Base-by-base conservation (phyloP, 805 yeast species). In the Lipomyces yamadae region DNA sequence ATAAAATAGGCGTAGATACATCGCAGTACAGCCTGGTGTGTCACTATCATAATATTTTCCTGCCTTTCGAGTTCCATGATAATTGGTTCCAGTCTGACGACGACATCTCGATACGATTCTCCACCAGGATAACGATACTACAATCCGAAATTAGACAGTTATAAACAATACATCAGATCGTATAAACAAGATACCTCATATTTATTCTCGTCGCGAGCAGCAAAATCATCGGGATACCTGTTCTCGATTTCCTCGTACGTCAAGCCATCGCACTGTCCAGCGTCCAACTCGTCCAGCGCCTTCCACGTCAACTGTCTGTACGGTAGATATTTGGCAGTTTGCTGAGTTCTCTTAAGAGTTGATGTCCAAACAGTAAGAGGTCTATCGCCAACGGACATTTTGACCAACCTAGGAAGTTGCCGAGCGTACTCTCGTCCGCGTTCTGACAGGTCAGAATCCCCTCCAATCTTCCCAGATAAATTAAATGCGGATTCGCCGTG, bases 51-150 rank as follows among this genome's bases (percentile, higher is more conserved):
- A 60, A 95, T 92, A 77, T 95, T 93, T 74, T 95, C 98, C 79
- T 94, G 98, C 67, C 98, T 88, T 79, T 95, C 99, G 71, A 95
- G 83, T 78, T 95, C 99, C 99, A 95, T 95, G 69, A 95, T 95
- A 72, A 95, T 92, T 4, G 99, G 99, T 77, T 95, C 99, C 64
- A 95, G 82, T 65, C 99, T 83, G 55, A 93, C 89, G 56, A 94
- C 97, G 53, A 95, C 97, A 74, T 95, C 99, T 65, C 97, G 85
- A 78, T 95, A 95, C 3, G 96, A 90, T 79, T 95, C 99, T 56
- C 99, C 99, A 10, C 98, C 98, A 55, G 97, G 85, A 78, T 95
- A 95, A 62, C 99, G 84, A 79, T 95, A 95, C 72, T 68, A 42
- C n/a, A 29, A 15, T 50, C 24, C 24, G 24, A 24, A 8, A 13